A percentile compares a stretch with the other conserved stretches of the same genome.
Conservation (phyloP, 345 rosid genomes). For the Aquilaria yunnanensis region DNA sequence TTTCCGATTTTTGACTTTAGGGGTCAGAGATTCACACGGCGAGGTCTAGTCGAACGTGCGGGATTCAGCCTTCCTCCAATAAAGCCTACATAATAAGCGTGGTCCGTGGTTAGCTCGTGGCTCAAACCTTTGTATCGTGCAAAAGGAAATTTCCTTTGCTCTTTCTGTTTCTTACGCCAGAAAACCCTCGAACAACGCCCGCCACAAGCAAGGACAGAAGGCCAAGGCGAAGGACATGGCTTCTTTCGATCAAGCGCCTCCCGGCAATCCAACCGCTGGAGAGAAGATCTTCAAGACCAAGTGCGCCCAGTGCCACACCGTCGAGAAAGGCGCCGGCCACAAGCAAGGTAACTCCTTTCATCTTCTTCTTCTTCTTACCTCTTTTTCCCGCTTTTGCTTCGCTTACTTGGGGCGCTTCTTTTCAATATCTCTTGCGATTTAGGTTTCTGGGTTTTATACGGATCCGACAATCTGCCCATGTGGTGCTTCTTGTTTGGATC, state of each 20-base stretch:
- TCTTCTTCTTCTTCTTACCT: neutral
- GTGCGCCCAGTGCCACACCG: constrained; percentile 90
- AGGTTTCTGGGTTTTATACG: neutral
- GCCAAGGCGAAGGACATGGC: constrained; percentile 41
- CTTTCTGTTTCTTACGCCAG: too few species aligned
- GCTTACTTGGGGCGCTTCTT: neutral
- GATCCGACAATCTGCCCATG: neutral
- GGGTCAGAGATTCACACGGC: too few species aligned
- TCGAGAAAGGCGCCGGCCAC: constrained; percentile 93
- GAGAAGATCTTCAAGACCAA: constrained; percentile 90
- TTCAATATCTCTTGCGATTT: neutral
- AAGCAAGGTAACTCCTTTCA: constrained; percentile 53
- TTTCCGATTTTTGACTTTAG: too few species aligned
- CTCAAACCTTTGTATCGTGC: too few species aligned
- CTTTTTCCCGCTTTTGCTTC: neutral
- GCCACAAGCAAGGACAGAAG: neutral
- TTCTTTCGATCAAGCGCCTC: constrained; percentile 76
- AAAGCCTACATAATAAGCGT: too few species aligned
- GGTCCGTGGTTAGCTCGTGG: too few species aligned
- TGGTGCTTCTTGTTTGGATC: neutral
- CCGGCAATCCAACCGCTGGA: constrained; percentile 62
- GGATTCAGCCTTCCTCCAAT: too few species aligned
- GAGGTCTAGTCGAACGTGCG: too few species aligned
- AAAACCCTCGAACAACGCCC: neutral
- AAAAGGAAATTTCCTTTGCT: too few species aligned